Evolutionary conservation across 352 stramenopile genomes (phyloP), one percentile per base, ranked within the genome.

Genomic region (Phytophthora lateralis): DNA sequence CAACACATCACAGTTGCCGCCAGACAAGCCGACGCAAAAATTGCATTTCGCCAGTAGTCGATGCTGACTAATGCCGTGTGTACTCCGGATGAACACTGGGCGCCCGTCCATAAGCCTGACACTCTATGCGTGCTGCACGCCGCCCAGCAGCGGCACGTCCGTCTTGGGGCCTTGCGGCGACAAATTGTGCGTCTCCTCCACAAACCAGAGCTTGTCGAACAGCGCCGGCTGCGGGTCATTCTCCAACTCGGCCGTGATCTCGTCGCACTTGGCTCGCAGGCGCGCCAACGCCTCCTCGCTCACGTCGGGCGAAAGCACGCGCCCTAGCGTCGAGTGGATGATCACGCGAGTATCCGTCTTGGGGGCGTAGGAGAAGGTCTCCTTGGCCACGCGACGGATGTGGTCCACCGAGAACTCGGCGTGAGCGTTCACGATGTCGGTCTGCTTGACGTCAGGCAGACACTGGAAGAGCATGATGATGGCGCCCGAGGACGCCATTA

Each of bases 391-490:
- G 34, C 64, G 69, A 21, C 78, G 80, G 27, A 88, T 60, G 29
- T 82, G 66, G 42, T 92, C 82, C 9, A 89, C 71, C 1, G 79
- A 79, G 54, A 84, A 89, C 56, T 78, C 71, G 17, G 63, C 60
- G 44, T 84, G 68, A 9, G 45, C 63, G 24, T 78, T 75, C 26
- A 75, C 48, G 24, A 60, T 44, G 21, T 68, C 51, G 15, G 20
- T 42, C 29, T 46, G 18, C 38, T 72, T 41, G 2, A 29, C 38
- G 2, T 55, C 52, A 6, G 61, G 35, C 24, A 80, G 48, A 10
- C 75, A 85, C 15, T 91, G 60, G 30, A 85, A 91, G 6, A 91
- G 66, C 70, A 93, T 69, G 44, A 90, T 78, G 35, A 93, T 75
- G 5, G 83, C 80, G 0, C 83, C 83, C 1, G 83, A 91, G 1